Conservation (phyloP, 2,329 filamentous ascomycete genomes). For the Cucurbitaria berberidis region DNA sequence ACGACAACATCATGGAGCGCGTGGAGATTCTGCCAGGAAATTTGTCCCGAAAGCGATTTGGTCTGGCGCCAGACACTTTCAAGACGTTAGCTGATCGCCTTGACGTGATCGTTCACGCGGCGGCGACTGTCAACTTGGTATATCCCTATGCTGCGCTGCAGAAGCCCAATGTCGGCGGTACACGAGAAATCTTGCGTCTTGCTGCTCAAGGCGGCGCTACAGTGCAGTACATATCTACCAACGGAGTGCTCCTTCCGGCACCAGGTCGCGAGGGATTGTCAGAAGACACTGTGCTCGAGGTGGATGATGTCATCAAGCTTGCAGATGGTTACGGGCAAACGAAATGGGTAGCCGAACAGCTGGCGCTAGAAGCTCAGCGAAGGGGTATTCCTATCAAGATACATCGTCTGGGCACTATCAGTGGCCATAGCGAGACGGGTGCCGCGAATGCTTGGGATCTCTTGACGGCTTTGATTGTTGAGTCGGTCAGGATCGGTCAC, state of each 20-base stretch:
- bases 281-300: conserved; percentile 70
- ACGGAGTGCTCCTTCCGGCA: conserved; percentile 76
- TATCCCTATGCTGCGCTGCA: conserved; percentile 81
- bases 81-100: conserved; percentile 68
- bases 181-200: conserved; percentile 73
- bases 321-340: conserved; percentile 79
- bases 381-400: conserved; percentile 74
- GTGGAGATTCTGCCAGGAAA: conserved; percentile 79
- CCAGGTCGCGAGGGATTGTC: conserved; percentile 67
- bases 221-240: conserved; percentile 79
- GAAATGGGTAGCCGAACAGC: conserved; percentile 81
- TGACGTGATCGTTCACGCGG: conserved; percentile 78
- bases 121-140: conserved; percentile 74
- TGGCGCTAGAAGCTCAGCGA: conserved; percentile 71
- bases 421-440: conserved; percentile 75
- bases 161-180: conserved; percentile 79
- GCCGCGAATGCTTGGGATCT: conserved; percentile 81
- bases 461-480: conserved; percentile 75
- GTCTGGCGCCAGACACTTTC: conserved; percentile 70
- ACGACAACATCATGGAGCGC: conserved; percentile 76
- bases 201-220: conserved; percentile 72
- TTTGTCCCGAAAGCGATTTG: conserved; percentile 70
- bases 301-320: conserved; percentile 72
- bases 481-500: conserved; percentile 75
- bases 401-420: conserved; percentile 77